Evolutionary conservation across 163 green algal species (phyloP).

Genomic region (Scenedesmus sp.): DNA sequence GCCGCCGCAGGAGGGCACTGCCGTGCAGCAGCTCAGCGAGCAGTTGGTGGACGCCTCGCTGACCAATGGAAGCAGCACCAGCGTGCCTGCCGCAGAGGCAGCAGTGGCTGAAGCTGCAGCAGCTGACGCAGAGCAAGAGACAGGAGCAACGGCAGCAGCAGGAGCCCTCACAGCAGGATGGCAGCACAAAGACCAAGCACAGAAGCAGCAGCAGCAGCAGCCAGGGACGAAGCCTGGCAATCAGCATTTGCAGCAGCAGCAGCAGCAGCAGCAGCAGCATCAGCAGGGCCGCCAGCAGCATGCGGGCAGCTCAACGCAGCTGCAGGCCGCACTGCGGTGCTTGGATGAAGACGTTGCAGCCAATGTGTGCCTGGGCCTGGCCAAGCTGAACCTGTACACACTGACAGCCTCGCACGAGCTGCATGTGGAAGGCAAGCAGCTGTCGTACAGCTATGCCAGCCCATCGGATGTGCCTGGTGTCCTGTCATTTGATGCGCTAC

Average conservation of each 20-base stretch:
- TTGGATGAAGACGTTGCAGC: conserved; percentile 68
- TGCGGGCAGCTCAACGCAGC: neutral
- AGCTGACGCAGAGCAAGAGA: neutral
- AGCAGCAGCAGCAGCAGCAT: conserved; percentile 39
- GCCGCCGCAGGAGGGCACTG: neutral
- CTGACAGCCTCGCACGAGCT: conserved; percentile 59
- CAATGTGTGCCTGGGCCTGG: conserved; percentile 68
- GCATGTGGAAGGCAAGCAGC: conserved; percentile 45
- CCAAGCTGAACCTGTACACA: conserved; percentile 61
- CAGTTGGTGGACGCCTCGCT: neutral
- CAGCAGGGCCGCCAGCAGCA: neutral
- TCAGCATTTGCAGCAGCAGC: neutral
- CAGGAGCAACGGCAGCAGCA: conserved; percentile 25
- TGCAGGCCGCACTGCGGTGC: conserved; percentile 14
- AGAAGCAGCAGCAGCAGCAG: conserved; percentile 30
- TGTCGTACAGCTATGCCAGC: neutral
- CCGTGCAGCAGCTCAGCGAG: neutral
- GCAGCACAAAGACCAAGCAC: conserved; percentile 5
- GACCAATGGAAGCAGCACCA: conserved; percentile 16
- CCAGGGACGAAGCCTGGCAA: neutral
- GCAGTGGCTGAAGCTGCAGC: neutral
- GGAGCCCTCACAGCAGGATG: neutral
- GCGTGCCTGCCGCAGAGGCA: neutral
- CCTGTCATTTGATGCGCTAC: conserved; percentile 39
- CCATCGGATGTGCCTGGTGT: conserved; percentile 25